These are phyloP conservation scores for Colletotrichum sansevieriae DNA, from an alignment of 2,329 filamentous ascomycete species.

Conservation along the genomic window DNA sequence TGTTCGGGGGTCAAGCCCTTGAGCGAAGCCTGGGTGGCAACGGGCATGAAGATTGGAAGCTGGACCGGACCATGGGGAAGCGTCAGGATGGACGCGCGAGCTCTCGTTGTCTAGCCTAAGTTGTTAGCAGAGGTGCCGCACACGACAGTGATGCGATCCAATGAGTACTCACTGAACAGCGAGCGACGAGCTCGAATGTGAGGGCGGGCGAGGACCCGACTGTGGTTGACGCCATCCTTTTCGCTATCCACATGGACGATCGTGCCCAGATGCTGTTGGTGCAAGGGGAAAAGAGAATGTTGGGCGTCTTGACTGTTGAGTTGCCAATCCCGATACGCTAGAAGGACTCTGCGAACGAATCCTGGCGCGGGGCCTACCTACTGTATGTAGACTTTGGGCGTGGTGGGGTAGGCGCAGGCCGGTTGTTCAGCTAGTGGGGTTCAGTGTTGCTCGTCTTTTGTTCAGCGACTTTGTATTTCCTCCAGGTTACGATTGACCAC, in stretches of 20 bases:
- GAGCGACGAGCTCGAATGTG: constrained; percentile 81
- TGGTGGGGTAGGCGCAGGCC: constrained; percentile 11
- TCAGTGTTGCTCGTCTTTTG: too few species aligned
- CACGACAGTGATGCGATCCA: constrained; percentile 10
- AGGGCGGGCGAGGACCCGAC: constrained; percentile 74
- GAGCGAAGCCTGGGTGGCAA: constrained; percentile 94
- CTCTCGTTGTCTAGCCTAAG: constrained; percentile 83
- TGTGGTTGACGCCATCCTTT: constrained; percentile 62
- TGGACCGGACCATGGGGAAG: constrained; percentile 93
- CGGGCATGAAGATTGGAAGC: constrained; percentile 97
- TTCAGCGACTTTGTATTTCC: too few species aligned
- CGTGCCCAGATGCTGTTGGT: constrained; percentile 19
- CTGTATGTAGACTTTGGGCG: background rate
- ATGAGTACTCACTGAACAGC: constrained; percentile 77
- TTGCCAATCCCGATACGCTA: constrained; percentile 31
- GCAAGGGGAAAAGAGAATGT: background rate
- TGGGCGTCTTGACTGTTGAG: constrained; percentile 3
- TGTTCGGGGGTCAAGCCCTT: constrained; percentile 96
- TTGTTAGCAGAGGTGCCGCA: constrained; percentile 11
- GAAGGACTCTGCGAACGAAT: constrained; percentile 15
- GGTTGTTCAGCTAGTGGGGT: background rate
- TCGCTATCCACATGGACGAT: constrained; percentile 43
- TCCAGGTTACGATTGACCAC: too few species aligned
- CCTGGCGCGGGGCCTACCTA: too few species aligned
- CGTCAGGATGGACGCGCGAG: constrained; percentile 86